Conservation (phyloP, 805 yeast genomes). For the Maudiozyma bulderi region DNA sequence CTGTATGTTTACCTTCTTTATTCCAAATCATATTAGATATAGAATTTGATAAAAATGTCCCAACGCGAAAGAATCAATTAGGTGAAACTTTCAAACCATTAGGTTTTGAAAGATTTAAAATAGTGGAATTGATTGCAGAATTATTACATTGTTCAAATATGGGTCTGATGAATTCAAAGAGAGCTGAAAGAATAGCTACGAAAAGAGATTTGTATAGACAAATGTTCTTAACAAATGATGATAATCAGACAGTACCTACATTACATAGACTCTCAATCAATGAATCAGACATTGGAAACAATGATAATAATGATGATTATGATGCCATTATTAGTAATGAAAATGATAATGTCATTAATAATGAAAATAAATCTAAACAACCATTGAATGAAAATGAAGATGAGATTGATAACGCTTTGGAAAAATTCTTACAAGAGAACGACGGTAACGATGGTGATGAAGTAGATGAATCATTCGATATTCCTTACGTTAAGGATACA, state of each 20-base stretch:
- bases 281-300: not conserved
- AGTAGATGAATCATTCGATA: conserved; percentile 27
- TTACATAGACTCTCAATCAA: not conserved
- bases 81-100: conserved; percentile 56
- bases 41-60: conserved; percentile 12
- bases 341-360: not conserved
- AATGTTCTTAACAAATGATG: not conserved
- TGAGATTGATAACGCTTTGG: conserved; percentile 32
- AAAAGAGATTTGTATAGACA: conserved; percentile 61
- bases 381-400: conserved; percentile 5
- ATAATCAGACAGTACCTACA: not conserved
- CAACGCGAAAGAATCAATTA: conserved; percentile 47
- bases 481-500: conserved; percentile 29
- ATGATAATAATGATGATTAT: not conserved
- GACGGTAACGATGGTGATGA: conserved; percentile 30
- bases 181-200: conserved; percentile 55
- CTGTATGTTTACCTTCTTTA: conserved; percentile 40
- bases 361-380: not conserved
- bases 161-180: conserved; percentile 74
- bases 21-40: conserved; percentile 16
- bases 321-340: conserved; percentile 1
- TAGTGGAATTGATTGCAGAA: conserved; percentile 88
- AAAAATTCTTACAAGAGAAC: conserved; percentile 16
- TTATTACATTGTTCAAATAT: conserved; percentile 90
- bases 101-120: conserved; percentile 83